These are phyloP conservation scores for Alternaria novae-zelandiae DNA, from an alignment of 2,329 filamentous ascomycete species.

Conservation along the genomic window DNA sequence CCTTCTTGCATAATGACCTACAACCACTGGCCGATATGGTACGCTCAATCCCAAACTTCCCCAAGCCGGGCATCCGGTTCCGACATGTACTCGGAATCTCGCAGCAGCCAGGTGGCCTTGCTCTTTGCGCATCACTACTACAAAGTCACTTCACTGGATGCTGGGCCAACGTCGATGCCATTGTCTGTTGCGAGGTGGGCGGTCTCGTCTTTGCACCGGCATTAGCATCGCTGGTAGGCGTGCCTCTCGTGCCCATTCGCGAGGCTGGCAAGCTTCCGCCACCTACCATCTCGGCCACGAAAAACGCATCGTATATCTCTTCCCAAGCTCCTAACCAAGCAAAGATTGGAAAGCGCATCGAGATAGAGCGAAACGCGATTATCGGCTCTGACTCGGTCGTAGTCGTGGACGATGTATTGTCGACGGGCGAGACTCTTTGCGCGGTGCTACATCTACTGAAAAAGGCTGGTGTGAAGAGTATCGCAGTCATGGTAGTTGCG, in stretches of 20 bases:
- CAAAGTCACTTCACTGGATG: constrained; percentile 53
- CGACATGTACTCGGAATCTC: constrained; percentile 64
- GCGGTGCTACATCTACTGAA: constrained; percentile 59
- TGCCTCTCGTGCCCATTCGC: constrained; percentile 60
- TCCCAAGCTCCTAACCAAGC: constrained; percentile 39
- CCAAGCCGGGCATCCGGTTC: constrained; percentile 60
- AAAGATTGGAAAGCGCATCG: constrained; percentile 50
- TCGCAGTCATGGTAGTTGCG: constrained; percentile 61
- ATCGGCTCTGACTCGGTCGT: constrained; percentile 53
- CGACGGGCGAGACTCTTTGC: constrained; percentile 62
- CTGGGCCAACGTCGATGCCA: constrained; percentile 55
- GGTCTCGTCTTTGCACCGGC: constrained; percentile 63
- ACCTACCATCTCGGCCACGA: constrained; percentile 59
- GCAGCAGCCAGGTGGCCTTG: constrained; percentile 59
- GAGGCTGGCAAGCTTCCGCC: constrained; percentile 65
- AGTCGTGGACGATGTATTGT: constrained; percentile 67
- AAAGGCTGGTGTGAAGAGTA: constrained; percentile 50
- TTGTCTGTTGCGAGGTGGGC: constrained; percentile 64
- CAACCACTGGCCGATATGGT: constrained; percentile 60
- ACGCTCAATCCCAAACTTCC: constrained; percentile 57
- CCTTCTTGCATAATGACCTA: constrained; percentile 57
- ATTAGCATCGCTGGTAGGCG: constrained; percentile 51
- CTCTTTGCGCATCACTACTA: constrained; percentile 60
- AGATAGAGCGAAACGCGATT: constrained; percentile 58
- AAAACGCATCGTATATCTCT: constrained; percentile 61